Evolutionary conservation across 1,284 basidiomycete genomes (phyloP).

Genomic region (Heterobasidion irregulare): DNA sequence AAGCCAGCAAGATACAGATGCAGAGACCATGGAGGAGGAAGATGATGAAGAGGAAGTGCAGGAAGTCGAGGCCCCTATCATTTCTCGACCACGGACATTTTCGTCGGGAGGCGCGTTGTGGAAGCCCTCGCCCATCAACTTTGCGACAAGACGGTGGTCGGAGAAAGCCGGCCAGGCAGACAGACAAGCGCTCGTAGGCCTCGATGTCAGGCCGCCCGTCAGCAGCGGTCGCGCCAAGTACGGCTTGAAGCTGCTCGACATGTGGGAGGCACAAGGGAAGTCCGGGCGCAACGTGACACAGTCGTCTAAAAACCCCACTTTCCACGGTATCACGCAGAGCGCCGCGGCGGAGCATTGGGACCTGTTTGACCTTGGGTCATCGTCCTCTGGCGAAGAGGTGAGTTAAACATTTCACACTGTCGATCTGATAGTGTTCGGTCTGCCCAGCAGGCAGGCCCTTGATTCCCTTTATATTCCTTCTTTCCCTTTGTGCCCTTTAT

Average conservation of each 20-base stretch:
- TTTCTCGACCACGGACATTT: constrained; percentile 11
- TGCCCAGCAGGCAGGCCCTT: not conserved
- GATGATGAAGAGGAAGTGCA: constrained; percentile 20
- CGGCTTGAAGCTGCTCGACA: not conserved
- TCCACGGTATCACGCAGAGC: not conserved
- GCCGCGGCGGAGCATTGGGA: constrained; percentile 1
- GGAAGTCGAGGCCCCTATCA: constrained; percentile 30
- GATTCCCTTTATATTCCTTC: not conserved
- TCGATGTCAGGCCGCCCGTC: not conserved
- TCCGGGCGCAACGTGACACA: not conserved
- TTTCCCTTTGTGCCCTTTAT: not conserved
- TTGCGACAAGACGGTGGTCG: constrained; percentile 46
- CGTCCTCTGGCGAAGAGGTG: constrained; percentile 7
- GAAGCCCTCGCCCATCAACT: constrained; percentile 45
- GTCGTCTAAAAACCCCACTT: not conserved
- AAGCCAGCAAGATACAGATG: constrained; percentile 10
- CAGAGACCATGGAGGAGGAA: constrained; percentile 20
- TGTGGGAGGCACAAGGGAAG: not conserved
- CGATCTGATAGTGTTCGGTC: not conserved
- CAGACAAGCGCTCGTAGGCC: not conserved
- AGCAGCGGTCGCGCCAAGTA: not conserved
- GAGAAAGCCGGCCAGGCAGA: constrained; percentile 13
- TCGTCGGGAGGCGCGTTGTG: constrained; percentile 23
- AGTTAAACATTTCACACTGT: constrained; percentile 1
- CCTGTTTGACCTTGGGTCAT: constrained; percentile 3